These are phyloP conservation scores for Dryas drummondii DNA, from an alignment of 306 rosid species.

Conservation along the genomic window DNA sequence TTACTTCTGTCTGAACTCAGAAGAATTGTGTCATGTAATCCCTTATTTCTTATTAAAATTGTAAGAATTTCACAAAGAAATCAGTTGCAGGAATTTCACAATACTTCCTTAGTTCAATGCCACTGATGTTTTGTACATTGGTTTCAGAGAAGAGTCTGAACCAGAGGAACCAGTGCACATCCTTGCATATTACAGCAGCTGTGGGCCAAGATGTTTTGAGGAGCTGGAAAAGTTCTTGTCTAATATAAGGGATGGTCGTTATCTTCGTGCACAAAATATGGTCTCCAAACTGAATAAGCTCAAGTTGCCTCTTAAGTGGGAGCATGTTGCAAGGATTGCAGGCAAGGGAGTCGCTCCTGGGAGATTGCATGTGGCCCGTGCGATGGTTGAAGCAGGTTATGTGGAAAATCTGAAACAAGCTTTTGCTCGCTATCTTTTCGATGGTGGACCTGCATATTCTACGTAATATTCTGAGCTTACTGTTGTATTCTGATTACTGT, in stretches of 20 bases:
- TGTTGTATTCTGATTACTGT: constrained; percentile 9
- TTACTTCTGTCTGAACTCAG: background rate
- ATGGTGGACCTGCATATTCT: constrained; percentile 95
- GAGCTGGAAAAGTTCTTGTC: constrained; percentile 67
- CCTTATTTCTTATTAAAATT: background rate
- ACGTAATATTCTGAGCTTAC: constrained; percentile 57
- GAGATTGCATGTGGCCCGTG: constrained; percentile 91
- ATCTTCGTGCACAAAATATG: constrained; percentile 81
- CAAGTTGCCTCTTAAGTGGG: constrained; percentile 87
- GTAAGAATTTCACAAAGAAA: background rate
- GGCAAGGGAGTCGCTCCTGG: constrained; percentile 98
- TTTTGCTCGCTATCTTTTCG: constrained; percentile 78
- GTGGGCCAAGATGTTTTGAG: constrained; percentile 71
- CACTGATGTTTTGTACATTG: constrained; percentile 28
- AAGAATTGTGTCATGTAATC: background rate
- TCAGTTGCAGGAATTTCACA: background rate
- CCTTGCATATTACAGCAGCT: constrained; percentile 93
- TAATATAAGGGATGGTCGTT: constrained; percentile 88
- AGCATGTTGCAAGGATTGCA: constrained; percentile 84
- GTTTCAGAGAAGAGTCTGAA: constrained; percentile 65
- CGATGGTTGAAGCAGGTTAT: constrained; percentile 91
- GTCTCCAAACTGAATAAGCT: constrained; percentile 80
- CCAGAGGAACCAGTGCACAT: constrained; percentile 89
- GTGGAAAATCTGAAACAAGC: constrained; percentile 93
- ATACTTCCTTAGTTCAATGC: constrained; percentile 3